Conservation (phyloP, 495 filamentous ascomycete species). For the Lophium mytilinum region DNA sequence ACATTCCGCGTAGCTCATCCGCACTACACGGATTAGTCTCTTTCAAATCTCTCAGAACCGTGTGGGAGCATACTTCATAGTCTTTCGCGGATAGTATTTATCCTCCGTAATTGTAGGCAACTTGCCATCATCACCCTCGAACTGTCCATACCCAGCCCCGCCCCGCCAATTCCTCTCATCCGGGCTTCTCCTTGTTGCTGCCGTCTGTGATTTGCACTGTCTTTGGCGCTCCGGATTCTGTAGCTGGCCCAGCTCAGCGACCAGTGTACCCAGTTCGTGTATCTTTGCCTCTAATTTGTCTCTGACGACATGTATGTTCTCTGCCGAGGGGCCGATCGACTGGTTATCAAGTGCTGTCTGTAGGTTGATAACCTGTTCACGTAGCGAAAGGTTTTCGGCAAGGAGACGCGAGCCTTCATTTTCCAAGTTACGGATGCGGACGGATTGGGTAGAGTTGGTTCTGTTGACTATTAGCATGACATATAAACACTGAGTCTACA, state of each 20-base stretch:
- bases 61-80: slow-evolving; percentile 52
- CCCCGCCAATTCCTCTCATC: slow-evolving; percentile 24
- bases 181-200: slow-evolving; percentile 21
- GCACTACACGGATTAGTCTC: slow-evolving; percentile 36
- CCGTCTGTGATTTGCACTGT: slow-evolving; percentile 14
- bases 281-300: slow-evolving; percentile 48
- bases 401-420: slow-evolving; percentile 74
- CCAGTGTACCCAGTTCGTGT: slow-evolving; percentile 47
- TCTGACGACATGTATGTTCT: slow-evolving; percentile 27
- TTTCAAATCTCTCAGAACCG: slow-evolving; percentile 30
- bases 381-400: slow-evolving; percentile 78
- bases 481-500: background rate
- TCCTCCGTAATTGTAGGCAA: slow-evolving; percentile 80
- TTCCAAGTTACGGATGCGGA: slow-evolving; percentile 81
- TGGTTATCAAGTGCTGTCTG: slow-evolving; percentile 51
- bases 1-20: slow-evolving; percentile 39
- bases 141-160: slow-evolving; percentile 15
- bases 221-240: slow-evolving; percentile 29
- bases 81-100: slow-evolving; percentile 64
- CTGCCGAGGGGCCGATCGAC: slow-evolving; percentile 15
- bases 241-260: slow-evolving; percentile 41
- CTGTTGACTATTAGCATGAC: slow-evolving; percentile 26
- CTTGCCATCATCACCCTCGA: slow-evolving; percentile 47
- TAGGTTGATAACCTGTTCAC: slow-evolving; percentile 67
- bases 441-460: slow-evolving; percentile 82